Evolutionary conservation across 2,329 filamentous ascomycete genomes (phyloP).

Genomic region (Zarea fungicola): DNA sequence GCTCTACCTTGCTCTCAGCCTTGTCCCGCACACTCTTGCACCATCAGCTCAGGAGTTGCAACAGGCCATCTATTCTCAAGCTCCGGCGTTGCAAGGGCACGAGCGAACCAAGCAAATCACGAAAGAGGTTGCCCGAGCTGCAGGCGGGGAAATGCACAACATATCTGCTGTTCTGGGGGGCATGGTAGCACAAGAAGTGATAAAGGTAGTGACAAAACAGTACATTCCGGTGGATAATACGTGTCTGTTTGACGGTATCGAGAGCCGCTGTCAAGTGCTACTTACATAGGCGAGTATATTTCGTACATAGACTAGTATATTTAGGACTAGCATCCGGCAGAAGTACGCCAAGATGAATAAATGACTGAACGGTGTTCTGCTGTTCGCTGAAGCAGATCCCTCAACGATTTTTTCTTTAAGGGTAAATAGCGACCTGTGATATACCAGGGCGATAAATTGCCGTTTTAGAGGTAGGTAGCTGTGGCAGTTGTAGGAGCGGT

Average conservation of each 20-base stretch:
- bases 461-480: no score
- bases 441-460: no score
- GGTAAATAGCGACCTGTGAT: no score
- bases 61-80: conserved; percentile 34
- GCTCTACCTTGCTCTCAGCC: conserved; percentile 62
- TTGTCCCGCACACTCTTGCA: conserved; percentile 41
- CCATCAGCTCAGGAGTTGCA: conserved; percentile 51
- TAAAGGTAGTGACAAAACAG: conserved; percentile 78
- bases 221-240: conserved; percentile 68
- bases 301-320: not conserved
- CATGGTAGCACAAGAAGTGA: conserved; percentile 92
- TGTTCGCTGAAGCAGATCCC: no score
- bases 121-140: conserved; percentile 68
- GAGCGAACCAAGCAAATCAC: conserved; percentile 50
- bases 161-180: conserved; percentile 83
- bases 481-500: no score
- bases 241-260: conserved; percentile 65
- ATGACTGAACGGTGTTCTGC: not conserved
- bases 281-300: conserved; percentile 34
- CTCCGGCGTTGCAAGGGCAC: conserved; percentile 43
- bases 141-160: conserved; percentile 86
- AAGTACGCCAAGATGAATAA: not conserved
- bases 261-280: conserved; percentile 55
- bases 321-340: not conserved
- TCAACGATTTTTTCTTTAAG: no score